These are phyloP conservation scores for Cornus suecica DNA, from an alignment of 148 eudicot species.

Conservation along the genomic window DNA sequence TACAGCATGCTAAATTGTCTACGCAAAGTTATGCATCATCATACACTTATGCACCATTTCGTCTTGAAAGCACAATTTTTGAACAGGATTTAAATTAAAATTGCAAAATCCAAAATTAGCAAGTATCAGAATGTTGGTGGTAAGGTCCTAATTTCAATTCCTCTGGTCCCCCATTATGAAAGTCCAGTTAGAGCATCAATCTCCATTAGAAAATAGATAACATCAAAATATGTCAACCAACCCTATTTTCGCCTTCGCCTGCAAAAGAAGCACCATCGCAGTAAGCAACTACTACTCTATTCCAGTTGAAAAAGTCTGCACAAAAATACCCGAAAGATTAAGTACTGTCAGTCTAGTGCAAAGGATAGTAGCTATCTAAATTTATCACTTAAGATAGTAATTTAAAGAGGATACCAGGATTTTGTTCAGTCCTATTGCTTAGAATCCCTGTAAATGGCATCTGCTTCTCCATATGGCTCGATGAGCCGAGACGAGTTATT, in stretches of 20 bases:
- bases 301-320: slow-evolving; percentile 97
- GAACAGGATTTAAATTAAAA: not conserved
- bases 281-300: slow-evolving; percentile 85
- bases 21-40: too few relatives aligned
- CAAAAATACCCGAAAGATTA: not conserved
- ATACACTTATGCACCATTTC: not conserved
- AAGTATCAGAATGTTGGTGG: too few relatives aligned
- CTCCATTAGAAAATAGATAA: slow-evolving; percentile 6
- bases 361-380: not conserved
- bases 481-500: slow-evolving; percentile 87
- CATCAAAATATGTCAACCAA: slow-evolving; percentile 16
- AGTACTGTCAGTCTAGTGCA: not conserved
- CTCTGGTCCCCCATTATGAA: not conserved
- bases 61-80: not conserved
- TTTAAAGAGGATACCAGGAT: too few relatives aligned
- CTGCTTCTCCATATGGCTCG: slow-evolving; percentile 65
- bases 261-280: too few relatives aligned
- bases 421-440: slow-evolving; percentile 84
- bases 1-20: too few relatives aligned
- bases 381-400: slow-evolving; percentile 1
- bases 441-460: slow-evolving; percentile 81
- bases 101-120: not conserved
- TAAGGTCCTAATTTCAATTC: not conserved
- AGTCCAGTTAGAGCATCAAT: slow-evolving; percentile 4
- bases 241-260: slow-evolving; percentile 85